Base-by-base conservation (phyloP, 306 rosid species). In the Prunus fruticosa region DNA sequence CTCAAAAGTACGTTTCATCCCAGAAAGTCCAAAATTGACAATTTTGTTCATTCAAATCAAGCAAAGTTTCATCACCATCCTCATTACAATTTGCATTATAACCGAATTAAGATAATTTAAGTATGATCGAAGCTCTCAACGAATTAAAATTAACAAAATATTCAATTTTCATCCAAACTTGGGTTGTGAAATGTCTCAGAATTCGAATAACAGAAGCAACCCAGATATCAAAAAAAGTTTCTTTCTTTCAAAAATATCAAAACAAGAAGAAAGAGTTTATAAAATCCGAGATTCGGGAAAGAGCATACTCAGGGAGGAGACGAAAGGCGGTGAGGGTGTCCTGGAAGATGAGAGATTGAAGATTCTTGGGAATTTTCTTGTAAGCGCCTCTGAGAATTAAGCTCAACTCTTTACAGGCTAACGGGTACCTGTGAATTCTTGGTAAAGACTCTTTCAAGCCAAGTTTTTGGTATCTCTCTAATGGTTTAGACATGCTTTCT, bases 271-370 rank as follows among this genome's bases (percentile, higher is more conserved):
- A 60, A 22, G 25, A 25, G 5, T 14, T 18, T 5, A 14, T 23
- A 47, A 58, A 49, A 9, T 51, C 11, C 2, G 25, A 34, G 12
- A 7, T 18, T 19, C 18, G 12, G 23, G 25, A 27, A 69, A n/a
- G 4, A 57, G 23, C 85, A 56, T 82, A 93, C 98, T 87, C 67
- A 6, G 97, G 96, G 67, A 94, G 89, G 60, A 90, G 91, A 84
- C 86, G 95, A 79, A 94, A 91, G 83, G 98, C 96, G 16, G 88
- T 34, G 85, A 89, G 89, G 67, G 82, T 77, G 73, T 94, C 95
- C 65, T 94, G 86, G 78, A 83, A 85, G 82, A 94, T 22, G 30
- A 86, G 71, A 67, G 89, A 66, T 79, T 91, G 98, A 68, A 87
- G 66, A 86, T 80, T 81, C 75, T 94, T 94, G 71, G 96, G 94